Evolutionary conservation across 2,329 filamentous ascomycete genomes (phyloP), one percentile per base, ranked within the genome.

Genomic region (Cordyceps farinosa): DNA sequence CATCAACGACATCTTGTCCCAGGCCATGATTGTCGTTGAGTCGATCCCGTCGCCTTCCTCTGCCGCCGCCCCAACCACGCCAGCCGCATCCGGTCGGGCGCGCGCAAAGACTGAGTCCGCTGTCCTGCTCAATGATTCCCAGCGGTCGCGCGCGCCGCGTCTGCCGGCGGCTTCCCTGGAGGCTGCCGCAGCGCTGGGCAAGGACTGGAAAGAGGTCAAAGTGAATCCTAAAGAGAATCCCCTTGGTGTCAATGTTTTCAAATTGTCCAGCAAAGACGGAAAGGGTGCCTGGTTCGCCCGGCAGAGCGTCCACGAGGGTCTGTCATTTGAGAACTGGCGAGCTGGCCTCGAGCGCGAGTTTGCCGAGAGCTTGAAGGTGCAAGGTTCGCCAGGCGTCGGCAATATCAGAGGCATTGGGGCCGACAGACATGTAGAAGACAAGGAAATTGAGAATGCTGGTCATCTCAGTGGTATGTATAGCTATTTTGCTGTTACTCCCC

Each of bases 221-320:
- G 76, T 91, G 62, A 86, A 83, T 48, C 76, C 84, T 3, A 87
- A 83, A 68, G 88, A 93, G 27, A 95, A 96, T 70, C 90, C 91
- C 0, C 79, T 91, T 9, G 87, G 83, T 0, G 87, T 97, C 66
- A 83, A 81, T 62, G 87, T 97, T 30, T 97, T 90, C 78, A 96
- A 96, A 74, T 82, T 95, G 65, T 78, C 82, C 0, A 86, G 89
- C 2, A 89, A 90, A 69, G 94, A 98, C 74, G 87, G 91, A 44
- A 88, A 88, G 67, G 94, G 93, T 2, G 83, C 90, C 8, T 98
- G 94, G 94, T 98, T 97, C 75, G 91, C 91, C 30, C 81, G 94
- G 62, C 82, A 90, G 55, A 96, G 92, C 72, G 81, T 96, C 27
- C 92, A 97, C 70, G 87, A 90, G 69, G 90, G 89, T 0, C 74